Evolutionary conservation across 2,329 filamentous ascomycete genomes (phyloP), one percentile per base, ranked within the genome.

Genomic region (Fusarium sp.): DNA sequence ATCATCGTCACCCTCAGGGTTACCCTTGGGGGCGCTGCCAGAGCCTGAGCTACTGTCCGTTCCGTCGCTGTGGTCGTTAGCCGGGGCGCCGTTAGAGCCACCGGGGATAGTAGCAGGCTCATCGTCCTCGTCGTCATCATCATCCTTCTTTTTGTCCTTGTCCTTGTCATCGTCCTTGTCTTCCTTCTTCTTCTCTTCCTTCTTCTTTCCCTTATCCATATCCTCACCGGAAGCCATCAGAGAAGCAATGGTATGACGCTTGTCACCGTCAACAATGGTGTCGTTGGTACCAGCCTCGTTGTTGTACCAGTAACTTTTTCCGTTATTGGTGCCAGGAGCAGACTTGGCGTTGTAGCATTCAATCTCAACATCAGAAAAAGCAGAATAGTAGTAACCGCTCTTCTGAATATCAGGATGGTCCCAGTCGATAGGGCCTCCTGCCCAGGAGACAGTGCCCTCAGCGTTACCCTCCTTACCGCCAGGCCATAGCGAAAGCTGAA

Each of bases 401-500:
- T 88, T 87, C 82, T 93, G 84, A 85, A 98, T 95, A 81, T 97
- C 83, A 71, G 88, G 89, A 78, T 92, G 84, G 47, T 80, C 66
- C 95, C 96, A 99, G 85, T 97, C 87, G 70, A 99, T 95, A 55
- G 47, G 25, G 2, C 96, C 96, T 77, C 96, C 96, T 20, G 95
- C 93, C 96, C 96, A 99, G 57, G 90, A 86, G 71, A 97, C 88
- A 34, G 96, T 98, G 59, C 96, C 96, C 79, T 92, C 78, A 43
- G 88, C 91, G 80, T 98, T 98, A 77, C 86, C 87, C 12, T 89
- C 82, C 49, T 92, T 88, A 78, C 96, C 96, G 76, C 93, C 96
- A 43, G 96, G 96, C 96, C 96, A 99, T 77, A 99, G 90, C 18
- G 96, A 98, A 53, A 99, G 87, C 84, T 98, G 94, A 55, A 99